These are phyloP conservation scores for Ophiocytium majus DNA, from an alignment of 352 stramenopile species.

Conservation along the genomic window DNA sequence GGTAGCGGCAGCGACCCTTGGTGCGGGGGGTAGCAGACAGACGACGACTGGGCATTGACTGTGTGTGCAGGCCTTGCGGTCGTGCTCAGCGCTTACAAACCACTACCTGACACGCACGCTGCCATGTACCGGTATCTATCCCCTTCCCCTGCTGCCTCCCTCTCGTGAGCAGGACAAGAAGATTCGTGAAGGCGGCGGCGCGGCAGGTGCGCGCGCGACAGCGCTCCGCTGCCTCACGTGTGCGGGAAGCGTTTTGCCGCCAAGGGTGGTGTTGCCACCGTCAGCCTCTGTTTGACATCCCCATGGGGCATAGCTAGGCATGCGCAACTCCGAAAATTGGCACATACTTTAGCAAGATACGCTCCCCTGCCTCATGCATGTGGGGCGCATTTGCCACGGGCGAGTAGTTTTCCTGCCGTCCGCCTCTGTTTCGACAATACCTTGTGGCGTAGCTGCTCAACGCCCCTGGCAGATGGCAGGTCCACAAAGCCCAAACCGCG, in stretches of 20 bases:
- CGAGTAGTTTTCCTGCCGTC: no score
- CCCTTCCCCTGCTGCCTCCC: background rate
- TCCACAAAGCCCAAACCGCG: no score
- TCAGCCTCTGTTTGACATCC: background rate
- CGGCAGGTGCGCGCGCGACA: background rate
- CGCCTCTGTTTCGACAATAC: no score
- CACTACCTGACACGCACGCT: background rate
- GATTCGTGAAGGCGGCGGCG: background rate
- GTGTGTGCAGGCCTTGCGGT: background rate
- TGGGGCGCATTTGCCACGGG: no score
- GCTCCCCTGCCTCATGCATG: background rate
- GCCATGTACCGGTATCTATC: background rate
- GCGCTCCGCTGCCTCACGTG: background rate
- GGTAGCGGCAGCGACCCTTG: background rate
- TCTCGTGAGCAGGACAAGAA: background rate
- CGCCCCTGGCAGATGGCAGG: no score
- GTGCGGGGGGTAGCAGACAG: background rate
- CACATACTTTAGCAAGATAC: background rate
- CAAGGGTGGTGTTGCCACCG: background rate
- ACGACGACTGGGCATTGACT: background rate
- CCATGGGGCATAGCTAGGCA: no score
- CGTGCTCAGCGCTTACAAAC: background rate
- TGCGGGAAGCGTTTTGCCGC: background rate
- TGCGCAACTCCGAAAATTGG: background rate
- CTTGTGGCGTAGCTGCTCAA: no score